phyloP scores from a whole-genome alignment of 139 green algal genomes.

The Gonium pectorale region DNA sequence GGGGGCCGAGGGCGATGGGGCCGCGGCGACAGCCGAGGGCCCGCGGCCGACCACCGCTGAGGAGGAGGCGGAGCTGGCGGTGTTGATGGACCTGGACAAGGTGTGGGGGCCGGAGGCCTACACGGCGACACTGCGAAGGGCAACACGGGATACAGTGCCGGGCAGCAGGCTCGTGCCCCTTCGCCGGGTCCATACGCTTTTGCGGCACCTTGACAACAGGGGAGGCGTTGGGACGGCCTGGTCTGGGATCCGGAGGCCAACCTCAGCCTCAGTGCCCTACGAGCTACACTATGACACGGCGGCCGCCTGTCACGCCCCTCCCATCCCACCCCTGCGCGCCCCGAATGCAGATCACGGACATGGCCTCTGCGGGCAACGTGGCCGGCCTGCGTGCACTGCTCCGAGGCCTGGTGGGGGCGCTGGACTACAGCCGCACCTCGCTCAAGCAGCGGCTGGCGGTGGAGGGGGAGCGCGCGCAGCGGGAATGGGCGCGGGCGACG shows the following conservation, averaged over 20 bases:
- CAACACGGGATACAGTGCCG: no score
- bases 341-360: slow-evolving; percentile 19
- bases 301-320: no score
- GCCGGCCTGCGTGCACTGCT: slow-evolving; percentile 24
- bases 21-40: not conserved
- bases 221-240: no score
- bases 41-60: not conserved
- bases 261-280: no score
- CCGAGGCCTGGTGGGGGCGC: slow-evolving; percentile 8
- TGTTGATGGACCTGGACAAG: slow-evolving; percentile 25
- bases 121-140: no score
- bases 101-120: not conserved
- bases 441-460: not conserved
- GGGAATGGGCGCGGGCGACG: slow-evolving; percentile 2
- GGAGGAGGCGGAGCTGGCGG: not conserved
- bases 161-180: no score
- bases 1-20: not conserved
- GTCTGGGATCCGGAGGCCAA: no score
- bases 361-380: slow-evolving; percentile 36
- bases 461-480: slow-evolving; percentile 24
- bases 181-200: no score
- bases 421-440: not conserved
- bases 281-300: no score
- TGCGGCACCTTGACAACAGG: no score
- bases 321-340: no score